Base-by-base conservation (phyloP, 2,329 filamentous ascomycete genomes). In the Pseudopithomyces chartarum region DNA sequence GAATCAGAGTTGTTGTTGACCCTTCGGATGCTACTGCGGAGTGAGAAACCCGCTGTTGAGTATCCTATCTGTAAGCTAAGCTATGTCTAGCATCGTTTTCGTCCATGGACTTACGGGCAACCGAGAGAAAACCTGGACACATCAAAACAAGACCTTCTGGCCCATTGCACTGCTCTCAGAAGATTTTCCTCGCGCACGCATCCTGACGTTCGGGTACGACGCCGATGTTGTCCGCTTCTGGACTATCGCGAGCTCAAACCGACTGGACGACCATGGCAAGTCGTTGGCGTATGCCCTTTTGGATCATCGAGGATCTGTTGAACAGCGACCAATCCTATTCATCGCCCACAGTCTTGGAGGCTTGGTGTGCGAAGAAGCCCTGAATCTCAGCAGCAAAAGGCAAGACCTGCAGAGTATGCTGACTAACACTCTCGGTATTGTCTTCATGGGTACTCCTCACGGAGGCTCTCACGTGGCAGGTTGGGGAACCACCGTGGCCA, bases 401-500 rank as follows among this genome's bases (percentile, higher is more conserved):
- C 77, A 55, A 73, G 73, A 55, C 48, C 62, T 26, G 78, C 70
- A 20, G 78, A 73, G 47, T 73, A 76, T 39, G 6, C 11, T 39
- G 6, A 7, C 10, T 17, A 39, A 39, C 15, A 39, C 15, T 13
- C 36, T 12, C 60, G 73, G 74, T 8, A 73, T 78, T 58, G 52
- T 78, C 11, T 78, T 78, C 61, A 71, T 78, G 58, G 75, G 75
- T 23, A 79, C 75, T 20, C 75, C 73, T 42, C 73, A 78, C 61
- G 65, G 76, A 57, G 39, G 22, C 6, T 59, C 53, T 19, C 19
- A 56, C 3, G 15, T 59, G 22, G 57, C 53, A 48, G 39, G 17
- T 19, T 58, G 52, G 52, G 47, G 52, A 33, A 47, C 11, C 33
- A 58, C 32, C 11, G 45, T 58, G 6, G 46, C 40, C 11, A 56